Evolutionary conservation across 306 rosid genomes (phyloP), one percentile per base, ranked within the genome.

Genomic region (Rosa rugosa): DNA sequence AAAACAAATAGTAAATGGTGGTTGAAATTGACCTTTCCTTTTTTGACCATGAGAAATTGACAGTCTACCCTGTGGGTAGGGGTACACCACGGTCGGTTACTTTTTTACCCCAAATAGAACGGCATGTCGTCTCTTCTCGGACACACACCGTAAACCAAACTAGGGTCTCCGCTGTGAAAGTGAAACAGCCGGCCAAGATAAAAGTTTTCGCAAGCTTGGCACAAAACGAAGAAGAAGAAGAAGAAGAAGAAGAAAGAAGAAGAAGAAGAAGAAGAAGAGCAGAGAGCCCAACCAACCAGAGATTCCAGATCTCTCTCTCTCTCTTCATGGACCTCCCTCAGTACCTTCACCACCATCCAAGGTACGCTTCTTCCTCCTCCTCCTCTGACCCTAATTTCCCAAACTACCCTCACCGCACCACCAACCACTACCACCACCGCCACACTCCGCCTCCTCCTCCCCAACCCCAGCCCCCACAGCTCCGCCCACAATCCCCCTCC

Each of bases 401-500:
- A 69, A 73, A 71, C 74, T 51, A 71, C 53, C 54, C 80, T 25
- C 42, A 73, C 53, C 81, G 75, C 53, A 79, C 22, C 47, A 63
- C 27, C 60, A 68, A 76, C 50, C 16, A 50, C 62, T 79, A 75
- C 46, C 49, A 49, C 66, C 22, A 7, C 75, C 46, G 46, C 46
- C 75, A 2, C 78, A 0, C 75, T 11, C 85, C 83, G 1, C 69
- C 77, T 11, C 74, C 82, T 66, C 0, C 71, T 46, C 3, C 77
- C 45, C 36, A 2, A 12, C 4, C 84, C 4, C 65, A 51, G 6
- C 57, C 45, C 42, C 86, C 51, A 38, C 79, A 77, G 50, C 46
- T 71, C 59, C 75, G 23, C 17, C 81, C 75, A 9, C 85, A 68
- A 1, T 79, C 78, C 4, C 84, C 72, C 71, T 3, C 75, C 79